A percentile compares a stretch with the other conserved stretches of the same genome.
Conservation (phyloP, 108 stramenopile genomes). For the Skeletonema grethae region DNA sequence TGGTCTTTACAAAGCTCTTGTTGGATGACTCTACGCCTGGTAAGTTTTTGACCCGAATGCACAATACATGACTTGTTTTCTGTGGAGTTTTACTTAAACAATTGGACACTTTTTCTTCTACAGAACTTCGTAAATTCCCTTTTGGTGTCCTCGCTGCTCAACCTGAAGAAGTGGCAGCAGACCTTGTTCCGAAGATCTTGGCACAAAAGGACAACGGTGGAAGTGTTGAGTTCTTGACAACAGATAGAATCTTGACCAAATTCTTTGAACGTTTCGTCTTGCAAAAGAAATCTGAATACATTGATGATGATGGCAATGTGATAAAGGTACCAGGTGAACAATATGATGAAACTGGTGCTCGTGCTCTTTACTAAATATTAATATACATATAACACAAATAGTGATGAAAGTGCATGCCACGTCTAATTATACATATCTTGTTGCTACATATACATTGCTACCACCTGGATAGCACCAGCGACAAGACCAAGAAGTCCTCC, state of each 20-base stretch:
- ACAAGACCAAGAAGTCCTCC: constrained; percentile 85
- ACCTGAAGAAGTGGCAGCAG: constrained; percentile 90
- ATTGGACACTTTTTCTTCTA: neutral
- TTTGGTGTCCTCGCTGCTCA: constrained; percentile 92
- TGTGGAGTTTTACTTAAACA: neutral
- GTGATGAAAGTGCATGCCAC: constrained; percentile 7
- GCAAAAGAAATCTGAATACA: constrained; percentile 90
- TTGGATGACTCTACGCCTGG: constrained; percentile 88
- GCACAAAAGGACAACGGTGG: constrained; percentile 69
- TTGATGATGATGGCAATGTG: constrained; percentile 93
- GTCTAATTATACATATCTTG: neutral
- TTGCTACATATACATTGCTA: neutral
- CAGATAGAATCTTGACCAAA: constrained; percentile 84
- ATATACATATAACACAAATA: constrained; percentile 22
- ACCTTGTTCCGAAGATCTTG: constrained; percentile 91
- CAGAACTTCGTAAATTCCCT: constrained; percentile 90
- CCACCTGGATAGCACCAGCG: constrained; percentile 74
- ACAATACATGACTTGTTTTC: neutral
- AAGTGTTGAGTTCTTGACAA: constrained; percentile 87
- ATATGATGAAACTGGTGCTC: constrained; percentile 84
- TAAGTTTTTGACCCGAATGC: constrained; percentile 13
- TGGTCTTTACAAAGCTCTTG: constrained; percentile 91
- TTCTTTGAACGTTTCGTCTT: constrained; percentile 89
- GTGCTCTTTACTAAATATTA: constrained; percentile 76
- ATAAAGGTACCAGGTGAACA: constrained; percentile 85